A percentile compares a stretch with the other conserved stretches of the same genome.
These are phyloP conservation scores for Cladorrhinum sp. DNA, from an alignment of 2,329 filamentous ascomycete genomes.

Conservation along the genomic window DNA sequence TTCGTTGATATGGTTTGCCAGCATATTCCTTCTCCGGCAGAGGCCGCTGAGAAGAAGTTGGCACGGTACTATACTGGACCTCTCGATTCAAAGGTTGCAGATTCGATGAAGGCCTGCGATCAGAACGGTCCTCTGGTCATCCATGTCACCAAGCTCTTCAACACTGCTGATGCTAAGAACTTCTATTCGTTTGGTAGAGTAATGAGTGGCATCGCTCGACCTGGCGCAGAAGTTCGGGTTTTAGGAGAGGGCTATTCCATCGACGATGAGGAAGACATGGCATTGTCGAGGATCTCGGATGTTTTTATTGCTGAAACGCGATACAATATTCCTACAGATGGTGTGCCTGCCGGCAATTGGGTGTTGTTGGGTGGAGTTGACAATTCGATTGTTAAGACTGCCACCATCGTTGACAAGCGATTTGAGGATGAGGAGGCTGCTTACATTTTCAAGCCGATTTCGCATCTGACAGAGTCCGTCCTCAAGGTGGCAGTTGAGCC, in stretches of 20 bases:
- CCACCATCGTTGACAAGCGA: constrained; percentile 78
- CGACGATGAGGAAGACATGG: constrained; percentile 98
- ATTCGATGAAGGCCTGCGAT: constrained; percentile 77
- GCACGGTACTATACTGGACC: constrained; percentile 91
- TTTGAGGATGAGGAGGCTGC: constrained; percentile 86
- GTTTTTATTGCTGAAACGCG: constrained; percentile 89
- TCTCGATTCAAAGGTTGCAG: constrained; percentile 73
- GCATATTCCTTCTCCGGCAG: constrained; percentile 82
- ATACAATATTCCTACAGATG: constrained; percentile 89
- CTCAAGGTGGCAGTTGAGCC: constrained; percentile 98
- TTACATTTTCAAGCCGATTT: constrained; percentile 90
- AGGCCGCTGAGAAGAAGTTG: constrained; percentile 72
- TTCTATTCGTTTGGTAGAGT: constrained; percentile 91
- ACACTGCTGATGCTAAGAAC: constrained; percentile 80
- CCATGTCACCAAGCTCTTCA: constrained; percentile 91
- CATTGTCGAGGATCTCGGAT: constrained; percentile 74
- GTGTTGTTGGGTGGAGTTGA: constrained; percentile 90
- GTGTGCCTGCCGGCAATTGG: constrained; percentile 90
- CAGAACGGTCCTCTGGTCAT: constrained; percentile 89
- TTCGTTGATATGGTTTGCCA: constrained; percentile 95
- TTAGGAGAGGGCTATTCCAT: constrained; percentile 93
- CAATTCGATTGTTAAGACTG: constrained; percentile 97
- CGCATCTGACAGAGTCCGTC: constrained; percentile 94
- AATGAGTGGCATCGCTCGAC: constrained; percentile 83
- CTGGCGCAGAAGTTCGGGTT: constrained; percentile 80